A percentile compares a stretch with the other conserved stretches of the same genome.
phyloP scores from a whole-genome alignment of 441 rosid genomes.

The Gossypium trilobum region DNA sequence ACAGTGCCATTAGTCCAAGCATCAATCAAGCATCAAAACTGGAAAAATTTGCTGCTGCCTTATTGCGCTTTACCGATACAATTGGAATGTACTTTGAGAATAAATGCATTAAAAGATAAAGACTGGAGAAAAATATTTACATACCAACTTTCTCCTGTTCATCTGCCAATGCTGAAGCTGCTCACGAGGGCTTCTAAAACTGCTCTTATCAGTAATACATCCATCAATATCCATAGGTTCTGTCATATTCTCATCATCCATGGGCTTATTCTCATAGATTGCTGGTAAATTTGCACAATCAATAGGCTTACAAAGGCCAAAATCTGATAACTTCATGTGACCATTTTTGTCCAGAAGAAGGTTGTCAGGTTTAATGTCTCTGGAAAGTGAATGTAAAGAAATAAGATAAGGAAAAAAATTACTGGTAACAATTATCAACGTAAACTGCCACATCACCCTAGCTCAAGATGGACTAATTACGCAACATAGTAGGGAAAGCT shows the following conservation, averaged over 20 bases:
- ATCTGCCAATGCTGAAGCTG: constrained; percentile 99
- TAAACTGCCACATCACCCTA: constrained; percentile 1
- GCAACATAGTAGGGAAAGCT: constrained; percentile 13
- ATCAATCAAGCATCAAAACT: not conserved
- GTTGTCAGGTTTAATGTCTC: constrained; percentile 95
- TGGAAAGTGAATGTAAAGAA: constrained; percentile 28
- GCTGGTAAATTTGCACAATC: constrained; percentile 71
- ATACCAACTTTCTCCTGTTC: constrained; percentile 87
- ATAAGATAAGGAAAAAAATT: constrained; percentile 19
- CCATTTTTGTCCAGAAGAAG: constrained; percentile 89
- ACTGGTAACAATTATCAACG: not conserved
- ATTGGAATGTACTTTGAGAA: not conserved
- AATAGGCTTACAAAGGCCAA: constrained; percentile 96
- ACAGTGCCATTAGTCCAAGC: not conserved
- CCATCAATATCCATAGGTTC: constrained; percentile 88
- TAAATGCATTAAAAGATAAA: not conserved
- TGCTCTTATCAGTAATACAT: constrained; percentile 58
- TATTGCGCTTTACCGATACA: not conserved
- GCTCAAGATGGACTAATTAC: constrained; percentile 10
- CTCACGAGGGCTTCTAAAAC: constrained; percentile 80
- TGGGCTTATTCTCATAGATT: constrained; percentile 62
- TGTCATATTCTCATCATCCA: constrained; percentile 47
- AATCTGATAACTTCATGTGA: constrained; percentile 95
- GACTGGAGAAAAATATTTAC: constrained; percentile 31
- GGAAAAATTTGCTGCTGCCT: not conserved